phyloP scores from a whole-genome alignment of 169 alveolate species.

The Plasmodium inui region DNA sequence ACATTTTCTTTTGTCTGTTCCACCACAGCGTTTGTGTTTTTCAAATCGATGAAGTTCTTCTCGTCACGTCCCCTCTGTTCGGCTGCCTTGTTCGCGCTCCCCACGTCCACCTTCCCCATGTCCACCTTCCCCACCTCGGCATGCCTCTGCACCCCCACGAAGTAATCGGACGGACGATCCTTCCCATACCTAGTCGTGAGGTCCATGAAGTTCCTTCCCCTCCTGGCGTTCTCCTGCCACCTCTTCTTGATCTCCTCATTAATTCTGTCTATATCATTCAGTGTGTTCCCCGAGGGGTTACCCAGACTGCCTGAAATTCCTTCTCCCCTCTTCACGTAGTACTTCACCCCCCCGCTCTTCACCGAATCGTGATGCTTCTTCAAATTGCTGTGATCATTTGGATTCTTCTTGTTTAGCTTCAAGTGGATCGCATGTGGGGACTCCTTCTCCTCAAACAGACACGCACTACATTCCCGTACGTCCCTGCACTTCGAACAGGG shows the following conservation, averaged over 20 bases:
- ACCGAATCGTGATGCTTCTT: constrained; percentile 60
- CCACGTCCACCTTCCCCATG: neutral
- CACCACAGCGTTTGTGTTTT: neutral
- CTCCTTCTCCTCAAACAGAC: constrained; percentile 58
- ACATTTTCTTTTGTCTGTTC: constrained; percentile 36
- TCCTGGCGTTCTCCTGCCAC: neutral
- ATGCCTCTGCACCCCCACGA: constrained; percentile 47
- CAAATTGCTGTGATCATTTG: constrained; percentile 23
- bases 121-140: neutral
- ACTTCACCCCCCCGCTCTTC: constrained; percentile 57
- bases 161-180: neutral
- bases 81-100: neutral
- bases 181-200: neutral
- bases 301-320: constrained; percentile 74
- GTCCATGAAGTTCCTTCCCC: constrained; percentile 11
- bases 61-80: neutral
- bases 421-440: constrained; percentile 37
- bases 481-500: constrained; percentile 61
- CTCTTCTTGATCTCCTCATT: constrained; percentile 20
- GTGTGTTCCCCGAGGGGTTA: neutral
- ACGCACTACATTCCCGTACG: constrained; percentile 29
- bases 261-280: constrained; percentile 13
- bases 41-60: neutral
- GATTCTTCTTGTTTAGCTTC: constrained; percentile 30
- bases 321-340: constrained; percentile 63